These are phyloP conservation scores for Moesziomyces sp. DNA, from an alignment of 1,284 basidiomycete species.

Conservation along the genomic window DNA sequence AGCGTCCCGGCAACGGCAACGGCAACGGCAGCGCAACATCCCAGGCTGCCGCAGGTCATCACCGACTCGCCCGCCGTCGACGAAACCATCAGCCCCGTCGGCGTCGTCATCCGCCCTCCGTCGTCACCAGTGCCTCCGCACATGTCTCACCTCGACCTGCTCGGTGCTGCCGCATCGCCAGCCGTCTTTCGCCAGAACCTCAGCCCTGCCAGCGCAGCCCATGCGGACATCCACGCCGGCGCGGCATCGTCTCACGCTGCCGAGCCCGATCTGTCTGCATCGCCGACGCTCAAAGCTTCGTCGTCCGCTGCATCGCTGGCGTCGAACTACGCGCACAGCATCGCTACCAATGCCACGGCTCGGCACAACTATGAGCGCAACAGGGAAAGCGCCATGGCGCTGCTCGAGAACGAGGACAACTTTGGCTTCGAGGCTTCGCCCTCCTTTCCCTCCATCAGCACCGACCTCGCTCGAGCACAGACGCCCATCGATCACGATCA, in stretches of 20 bases:
- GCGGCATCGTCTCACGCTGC: not conserved
- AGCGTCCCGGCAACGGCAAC: too few relatives aligned
- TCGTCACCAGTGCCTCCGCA: conserved; percentile 39
- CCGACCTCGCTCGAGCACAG: not conserved
- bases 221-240: not conserved
- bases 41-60: conserved; percentile 20
- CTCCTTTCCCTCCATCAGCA: conserved; percentile 4
- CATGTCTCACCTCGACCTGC: conserved; percentile 9
- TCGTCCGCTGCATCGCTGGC: conserved; percentile 29
- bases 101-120: conserved; percentile 36
- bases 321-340: conserved; percentile 38
- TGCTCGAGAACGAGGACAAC: conserved; percentile 41
- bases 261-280: conserved; percentile 2
- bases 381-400: conserved; percentile 36
- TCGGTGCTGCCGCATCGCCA: not conserved
- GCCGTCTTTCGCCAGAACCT: conserved; percentile 24
- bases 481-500: too few relatives aligned
- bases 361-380: conserved; percentile 31
- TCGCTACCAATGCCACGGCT: conserved; percentile 21
- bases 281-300: conserved; percentile 25
- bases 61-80: conserved; percentile 45
- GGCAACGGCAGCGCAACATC: not conserved
- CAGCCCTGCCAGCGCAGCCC: conserved; percentile 16
- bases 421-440: conserved; percentile 27
- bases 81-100: conserved; percentile 37